These are phyloP conservation scores for Verticillium isaacii DNA, from an alignment of 2,329 filamentous ascomycete species.

Conservation along the genomic window DNA sequence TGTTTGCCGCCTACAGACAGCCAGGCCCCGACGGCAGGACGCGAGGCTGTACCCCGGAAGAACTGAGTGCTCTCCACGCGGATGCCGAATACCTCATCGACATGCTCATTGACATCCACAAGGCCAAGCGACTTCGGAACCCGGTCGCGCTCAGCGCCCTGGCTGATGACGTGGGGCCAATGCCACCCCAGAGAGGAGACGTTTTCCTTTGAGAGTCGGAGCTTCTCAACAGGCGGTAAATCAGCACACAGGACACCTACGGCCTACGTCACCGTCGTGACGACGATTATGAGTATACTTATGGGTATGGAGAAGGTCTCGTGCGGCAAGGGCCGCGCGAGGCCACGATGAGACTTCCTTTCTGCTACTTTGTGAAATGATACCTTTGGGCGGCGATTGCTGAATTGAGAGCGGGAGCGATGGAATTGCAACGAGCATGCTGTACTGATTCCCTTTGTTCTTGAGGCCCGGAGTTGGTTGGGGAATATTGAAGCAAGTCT, in stretches of 20 bases:
- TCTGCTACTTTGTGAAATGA: neutral
- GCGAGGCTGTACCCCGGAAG: constrained; percentile 28
- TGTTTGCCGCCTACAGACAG: constrained; percentile 52
- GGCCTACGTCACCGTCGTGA: neutral
- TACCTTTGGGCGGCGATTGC: neutral
- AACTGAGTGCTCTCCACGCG: constrained; percentile 39
- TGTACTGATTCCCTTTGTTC: neutral
- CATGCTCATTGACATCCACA: constrained; percentile 46
- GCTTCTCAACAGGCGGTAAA: neutral
- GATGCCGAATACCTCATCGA: constrained; percentile 50
- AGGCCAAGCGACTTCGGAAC: constrained; percentile 27
- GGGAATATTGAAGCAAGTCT: neutral
- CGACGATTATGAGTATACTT: neutral
- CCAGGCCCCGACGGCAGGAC: constrained; percentile 32
- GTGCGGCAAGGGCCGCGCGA: neutral
- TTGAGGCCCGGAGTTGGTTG: neutral
- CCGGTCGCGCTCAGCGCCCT: constrained; percentile 7
- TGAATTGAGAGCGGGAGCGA: neutral
- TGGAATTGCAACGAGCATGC: neutral
- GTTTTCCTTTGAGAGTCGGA: neutral
- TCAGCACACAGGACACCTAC: neutral
- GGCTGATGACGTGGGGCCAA: constrained; percentile 7
- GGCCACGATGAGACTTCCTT: neutral
- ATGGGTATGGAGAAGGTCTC: neutral
- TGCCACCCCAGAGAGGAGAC: neutral